These are phyloP conservation scores for Naganishia vaughanmartiniae DNA, from an alignment of 768 basidiomycete genomes.

Conservation along the genomic window DNA sequence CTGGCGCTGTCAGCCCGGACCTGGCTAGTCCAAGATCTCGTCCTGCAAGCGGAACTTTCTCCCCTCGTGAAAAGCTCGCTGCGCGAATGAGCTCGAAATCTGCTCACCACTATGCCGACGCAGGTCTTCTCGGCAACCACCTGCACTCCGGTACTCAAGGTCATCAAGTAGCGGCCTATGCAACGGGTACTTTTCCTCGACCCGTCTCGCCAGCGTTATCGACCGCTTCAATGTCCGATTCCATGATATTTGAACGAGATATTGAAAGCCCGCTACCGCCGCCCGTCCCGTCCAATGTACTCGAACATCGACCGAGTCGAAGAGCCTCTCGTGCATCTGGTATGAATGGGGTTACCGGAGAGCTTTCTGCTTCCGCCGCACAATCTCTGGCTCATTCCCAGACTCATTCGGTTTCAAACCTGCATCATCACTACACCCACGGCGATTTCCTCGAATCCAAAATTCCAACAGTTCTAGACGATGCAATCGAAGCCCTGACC, in stretches of 20 bases:
- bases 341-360: neutral
- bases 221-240: constrained; percentile 13
- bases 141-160: neutral
- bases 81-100: neutral
- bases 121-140: neutral
- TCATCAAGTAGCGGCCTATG: neutral
- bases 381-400: constrained; percentile 14
- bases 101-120: neutral
- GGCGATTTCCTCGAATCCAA: constrained; percentile 26
- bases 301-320: constrained; percentile 16
- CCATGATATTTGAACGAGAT: constrained; percentile 28
- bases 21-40: neutral
- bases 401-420: constrained; percentile 13
- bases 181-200: neutral
- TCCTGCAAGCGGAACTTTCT: constrained; percentile 3
- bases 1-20: neutral
- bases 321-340: constrained; percentile 6
- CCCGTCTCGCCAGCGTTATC: constrained; percentile 17
- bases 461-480: constrained; percentile 74
- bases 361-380: neutral
- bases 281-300: constrained; percentile 10
- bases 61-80: constrained; percentile 6
- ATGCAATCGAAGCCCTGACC: constrained; percentile 69
- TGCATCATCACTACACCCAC: constrained; percentile 23
- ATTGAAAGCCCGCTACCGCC: constrained; percentile 21